phyloP scores from a whole-genome alignment of 202 grass and related monocot genomes.

The Carex arenaria region DNA sequence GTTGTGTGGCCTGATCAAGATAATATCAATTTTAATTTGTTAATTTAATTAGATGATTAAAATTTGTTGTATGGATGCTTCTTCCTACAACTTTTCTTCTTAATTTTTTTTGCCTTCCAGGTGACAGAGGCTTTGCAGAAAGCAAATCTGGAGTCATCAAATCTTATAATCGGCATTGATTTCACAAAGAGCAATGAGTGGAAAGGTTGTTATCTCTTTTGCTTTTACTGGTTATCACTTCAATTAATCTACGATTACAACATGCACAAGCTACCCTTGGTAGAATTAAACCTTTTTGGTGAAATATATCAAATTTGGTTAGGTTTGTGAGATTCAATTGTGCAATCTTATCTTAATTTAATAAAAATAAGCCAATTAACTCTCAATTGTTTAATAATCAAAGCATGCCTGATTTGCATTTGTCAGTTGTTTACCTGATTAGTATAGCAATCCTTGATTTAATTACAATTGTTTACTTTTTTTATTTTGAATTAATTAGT shows the following conservation, averaged over 20 bases:
- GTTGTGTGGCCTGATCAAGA: not conserved
- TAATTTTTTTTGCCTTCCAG: not conserved
- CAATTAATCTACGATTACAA: not conserved
- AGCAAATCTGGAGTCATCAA: slow-evolving; percentile 47
- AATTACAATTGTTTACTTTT: not conserved
- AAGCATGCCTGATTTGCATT: not conserved
- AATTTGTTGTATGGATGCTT: not conserved
- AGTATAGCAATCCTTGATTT: not conserved
- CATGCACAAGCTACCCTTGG: not conserved
- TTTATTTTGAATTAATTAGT: slow-evolving; percentile 10
- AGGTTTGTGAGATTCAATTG: not conserved
- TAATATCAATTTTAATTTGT: not conserved
- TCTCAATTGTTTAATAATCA: not conserved
- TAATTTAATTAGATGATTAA: not conserved
- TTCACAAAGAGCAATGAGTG: slow-evolving; percentile 60
- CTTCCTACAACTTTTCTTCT: not conserved
- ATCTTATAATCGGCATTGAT: slow-evolving; percentile 60
- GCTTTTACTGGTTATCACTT: not conserved
- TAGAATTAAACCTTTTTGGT: not conserved
- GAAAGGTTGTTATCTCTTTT: slow-evolving; percentile 27
- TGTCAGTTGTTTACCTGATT: not conserved
- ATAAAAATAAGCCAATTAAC: not conserved
- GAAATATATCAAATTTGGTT: not conserved
- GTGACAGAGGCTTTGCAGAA: slow-evolving; percentile 24
- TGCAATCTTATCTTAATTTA: not conserved